phyloP scores from a whole-genome alignment of 768 basidiomycete species.

The Chiua virens region DNA sequence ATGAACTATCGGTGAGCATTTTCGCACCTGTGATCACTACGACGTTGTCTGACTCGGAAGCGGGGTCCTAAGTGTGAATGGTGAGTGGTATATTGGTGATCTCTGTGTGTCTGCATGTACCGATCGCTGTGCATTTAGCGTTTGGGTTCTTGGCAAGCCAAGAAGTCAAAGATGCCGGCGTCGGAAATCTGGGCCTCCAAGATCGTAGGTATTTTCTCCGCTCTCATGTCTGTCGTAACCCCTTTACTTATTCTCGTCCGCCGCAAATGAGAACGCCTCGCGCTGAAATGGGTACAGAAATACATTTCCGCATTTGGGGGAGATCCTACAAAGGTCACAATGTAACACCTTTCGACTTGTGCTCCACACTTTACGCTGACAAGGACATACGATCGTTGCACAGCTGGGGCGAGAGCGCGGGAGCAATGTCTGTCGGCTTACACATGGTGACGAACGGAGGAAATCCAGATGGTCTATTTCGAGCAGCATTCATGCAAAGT shows the following conservation, averaged over 20 bases:
- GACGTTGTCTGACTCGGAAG: neutral
- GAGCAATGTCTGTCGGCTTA: no score
- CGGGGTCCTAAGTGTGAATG: slow-evolving; percentile 4
- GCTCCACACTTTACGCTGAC: no score
- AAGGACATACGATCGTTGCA: no score
- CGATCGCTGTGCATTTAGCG: slow-evolving; percentile 6
- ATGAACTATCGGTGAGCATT: slow-evolving; percentile 34
- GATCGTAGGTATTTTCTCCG: slow-evolving; percentile 35
- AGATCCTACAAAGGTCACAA: no score
- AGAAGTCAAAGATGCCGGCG: slow-evolving; percentile 35
- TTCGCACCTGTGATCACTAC: neutral
- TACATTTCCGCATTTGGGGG: slow-evolving; percentile 61
- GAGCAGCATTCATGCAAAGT: no score
- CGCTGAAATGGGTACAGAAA: slow-evolving; percentile 55
- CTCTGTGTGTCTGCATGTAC: neutral
- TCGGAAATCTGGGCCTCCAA: slow-evolving; percentile 49
- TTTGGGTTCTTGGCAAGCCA: slow-evolving; percentile 43
- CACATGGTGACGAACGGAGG: no score
- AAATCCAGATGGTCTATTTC: no score
- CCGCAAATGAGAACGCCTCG: slow-evolving; percentile 31
- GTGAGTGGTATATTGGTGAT: slow-evolving; percentile 8
- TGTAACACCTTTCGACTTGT: no score
- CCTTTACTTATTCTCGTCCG: neutral
- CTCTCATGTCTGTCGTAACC: neutral
- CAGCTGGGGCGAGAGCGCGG: no score